Percentiles rank a stretch among this genome's conserved stretches.
Conservation (phyloP, 495 filamentous ascomycete species). For the Trichocladium uniseriatum region DNA sequence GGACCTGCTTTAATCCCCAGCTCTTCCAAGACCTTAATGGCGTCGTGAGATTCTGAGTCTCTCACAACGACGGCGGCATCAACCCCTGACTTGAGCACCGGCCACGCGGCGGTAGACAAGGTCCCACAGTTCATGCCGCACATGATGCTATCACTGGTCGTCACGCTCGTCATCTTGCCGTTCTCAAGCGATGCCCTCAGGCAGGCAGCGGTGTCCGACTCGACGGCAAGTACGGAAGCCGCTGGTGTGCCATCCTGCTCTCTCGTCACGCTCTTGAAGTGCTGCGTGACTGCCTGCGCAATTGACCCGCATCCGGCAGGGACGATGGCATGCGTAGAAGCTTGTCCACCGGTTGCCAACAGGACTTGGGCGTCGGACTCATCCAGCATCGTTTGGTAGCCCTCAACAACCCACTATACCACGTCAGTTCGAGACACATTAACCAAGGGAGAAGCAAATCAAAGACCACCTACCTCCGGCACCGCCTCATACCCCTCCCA, state of each 20-base stretch:
- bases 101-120: conserved; percentile 54
- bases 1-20: conserved; percentile 47
- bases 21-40: conserved; percentile 39
- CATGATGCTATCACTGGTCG: conserved; percentile 54
- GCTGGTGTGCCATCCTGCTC: conserved; percentile 8
- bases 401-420: conserved; percentile 57
- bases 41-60: conserved; percentile 46
- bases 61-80: conserved; percentile 50
- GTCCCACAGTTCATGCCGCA: conserved; percentile 60
- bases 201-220: conserved; percentile 55
- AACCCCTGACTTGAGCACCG: conserved; percentile 42
- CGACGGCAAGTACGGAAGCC: conserved; percentile 44
- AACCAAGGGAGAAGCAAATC: no score
- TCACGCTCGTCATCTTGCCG: conserved; percentile 35
- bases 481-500: conserved; percentile 55
- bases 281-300: conserved; percentile 48
- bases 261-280: conserved; percentile 42
- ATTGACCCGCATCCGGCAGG: conserved; percentile 60
- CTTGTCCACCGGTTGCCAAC: conserved; percentile 11
- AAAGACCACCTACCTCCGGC: conserved; percentile 31
- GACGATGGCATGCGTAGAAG: conserved; percentile 38
- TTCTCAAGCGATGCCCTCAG: conserved; percentile 41
- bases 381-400: conserved; percentile 57
- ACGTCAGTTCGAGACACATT: background rate
- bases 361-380: conserved; percentile 51